phyloP scores from a whole-genome alignment of 1,139 yeast genomes.

The Debaryomyces robertsiae region DNA sequence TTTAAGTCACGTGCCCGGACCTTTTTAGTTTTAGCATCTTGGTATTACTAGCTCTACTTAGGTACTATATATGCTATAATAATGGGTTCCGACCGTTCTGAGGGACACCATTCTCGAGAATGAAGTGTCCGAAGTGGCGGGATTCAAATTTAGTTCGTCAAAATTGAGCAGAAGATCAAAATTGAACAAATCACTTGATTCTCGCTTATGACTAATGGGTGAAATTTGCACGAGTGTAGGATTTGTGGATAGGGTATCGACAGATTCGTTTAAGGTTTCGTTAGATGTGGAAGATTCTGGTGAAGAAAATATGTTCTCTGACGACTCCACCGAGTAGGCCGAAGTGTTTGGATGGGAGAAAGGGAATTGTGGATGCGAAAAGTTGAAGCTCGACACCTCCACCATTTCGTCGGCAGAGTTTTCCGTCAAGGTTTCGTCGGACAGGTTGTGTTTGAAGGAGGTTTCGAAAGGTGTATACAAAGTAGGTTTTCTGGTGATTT shows the following conservation, averaged over 20 bases:
- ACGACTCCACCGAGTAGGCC: conserved; percentile 11
- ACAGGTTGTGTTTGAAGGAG: conserved; percentile 6
- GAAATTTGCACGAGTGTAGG: conserved; percentile 17
- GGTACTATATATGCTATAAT: conserved; percentile 8
- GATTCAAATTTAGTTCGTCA: background rate
- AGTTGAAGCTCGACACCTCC: conserved; percentile 11
- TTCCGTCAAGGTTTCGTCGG: conserved; percentile 9
- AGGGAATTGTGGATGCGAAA: conserved; percentile 9
- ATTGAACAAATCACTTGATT: conserved; percentile 6
- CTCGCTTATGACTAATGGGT: conserved; percentile 6
- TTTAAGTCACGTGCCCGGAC: conserved; percentile 4
- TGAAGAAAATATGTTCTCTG: conserved; percentile 13
- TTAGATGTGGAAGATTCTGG: conserved; percentile 15
- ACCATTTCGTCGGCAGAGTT: conserved; percentile 6
- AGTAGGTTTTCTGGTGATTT: conserved; percentile 24
- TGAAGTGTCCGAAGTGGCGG: background rate
- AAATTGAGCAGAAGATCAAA: conserved; percentile 11
- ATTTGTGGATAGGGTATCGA: conserved; percentile 25
- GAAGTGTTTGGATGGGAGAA: conserved; percentile 7
- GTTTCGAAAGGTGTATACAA: background rate
- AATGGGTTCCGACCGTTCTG: conserved; percentile 5
- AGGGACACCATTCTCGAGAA: conserved; percentile 6
- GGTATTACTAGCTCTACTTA: conserved; percentile 2
- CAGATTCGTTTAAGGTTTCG: conserved; percentile 22
- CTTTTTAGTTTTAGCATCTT: background rate